Evolutionary conservation across 148 eudicot genomes (phyloP).

Genomic region (Silene conica): DNA sequence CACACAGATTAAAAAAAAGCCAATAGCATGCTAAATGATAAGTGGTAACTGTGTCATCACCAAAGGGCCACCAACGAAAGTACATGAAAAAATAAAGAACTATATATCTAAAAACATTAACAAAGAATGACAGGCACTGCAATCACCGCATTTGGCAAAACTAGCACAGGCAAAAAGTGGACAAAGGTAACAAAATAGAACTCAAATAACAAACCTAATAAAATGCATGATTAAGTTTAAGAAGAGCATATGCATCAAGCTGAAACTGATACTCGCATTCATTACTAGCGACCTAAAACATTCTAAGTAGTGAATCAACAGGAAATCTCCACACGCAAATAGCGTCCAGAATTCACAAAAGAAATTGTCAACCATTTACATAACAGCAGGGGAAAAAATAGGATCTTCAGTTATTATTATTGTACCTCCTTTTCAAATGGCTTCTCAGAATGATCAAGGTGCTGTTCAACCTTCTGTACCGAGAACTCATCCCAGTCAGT

Average conservation of each 20-base stretch:
- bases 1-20: not conserved
- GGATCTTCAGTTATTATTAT: not conserved
- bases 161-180: constrained; percentile 6
- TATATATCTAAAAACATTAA: not conserved
- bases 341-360: not conserved
- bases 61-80: not conserved
- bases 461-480: constrained; percentile 25
- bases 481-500: constrained; percentile 3
- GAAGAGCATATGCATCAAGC: not conserved
- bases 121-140: not conserved
- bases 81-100: not conserved
- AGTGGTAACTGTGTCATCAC: not conserved
- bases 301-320: not conserved
- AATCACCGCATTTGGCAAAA: not conserved
- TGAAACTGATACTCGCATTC: not conserved
- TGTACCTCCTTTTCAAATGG: constrained; percentile 27
- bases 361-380: not conserved
- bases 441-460: constrained; percentile 12
- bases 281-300: not conserved
- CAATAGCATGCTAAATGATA: not conserved
- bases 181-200: constrained; percentile 2
- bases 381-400: not conserved
- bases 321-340: not conserved
- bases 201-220: not conserved
- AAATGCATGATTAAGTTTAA: not conserved